Evolutionary conservation across 1,284 basidiomycete genomes (phyloP).

Genomic region (Chiua sp.): DNA sequence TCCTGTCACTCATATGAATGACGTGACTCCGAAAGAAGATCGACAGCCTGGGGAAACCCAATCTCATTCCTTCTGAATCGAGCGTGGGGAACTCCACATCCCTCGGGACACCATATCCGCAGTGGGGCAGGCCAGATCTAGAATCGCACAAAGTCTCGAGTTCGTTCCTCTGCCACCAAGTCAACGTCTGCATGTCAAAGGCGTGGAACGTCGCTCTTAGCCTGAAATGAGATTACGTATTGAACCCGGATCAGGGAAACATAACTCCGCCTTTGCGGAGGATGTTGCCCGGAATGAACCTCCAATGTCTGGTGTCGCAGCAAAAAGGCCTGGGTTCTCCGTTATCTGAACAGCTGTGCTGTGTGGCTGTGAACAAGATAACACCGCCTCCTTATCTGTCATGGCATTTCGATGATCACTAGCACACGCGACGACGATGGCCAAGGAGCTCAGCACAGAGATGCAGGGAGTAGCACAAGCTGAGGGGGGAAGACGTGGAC

Average conservation of each 20-base stretch:
- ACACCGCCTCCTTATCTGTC: background rate
- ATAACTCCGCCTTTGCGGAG: background rate
- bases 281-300: background rate
- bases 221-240: background rate
- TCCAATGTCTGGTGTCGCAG: background rate
- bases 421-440: background rate
- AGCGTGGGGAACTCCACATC: too few relatives aligned
- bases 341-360: background rate
- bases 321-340: too few relatives aligned
- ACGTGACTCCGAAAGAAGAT: too few relatives aligned
- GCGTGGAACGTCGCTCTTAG: background rate
- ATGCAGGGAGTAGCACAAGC: background rate
- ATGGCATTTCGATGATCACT: background rate
- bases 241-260: background rate
- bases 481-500: background rate
- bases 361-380: background rate
- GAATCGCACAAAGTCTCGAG: background rate
- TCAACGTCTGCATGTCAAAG: too few relatives aligned
- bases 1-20: too few relatives aligned
- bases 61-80: too few relatives aligned
- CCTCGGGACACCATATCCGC: too few relatives aligned
- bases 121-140: background rate
- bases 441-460: background rate
- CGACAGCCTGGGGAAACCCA: too few relatives aligned
- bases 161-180: background rate